phyloP scores from a whole-genome alignment of 345 rosid genomes.

The Bruguiera parviflora region DNA sequence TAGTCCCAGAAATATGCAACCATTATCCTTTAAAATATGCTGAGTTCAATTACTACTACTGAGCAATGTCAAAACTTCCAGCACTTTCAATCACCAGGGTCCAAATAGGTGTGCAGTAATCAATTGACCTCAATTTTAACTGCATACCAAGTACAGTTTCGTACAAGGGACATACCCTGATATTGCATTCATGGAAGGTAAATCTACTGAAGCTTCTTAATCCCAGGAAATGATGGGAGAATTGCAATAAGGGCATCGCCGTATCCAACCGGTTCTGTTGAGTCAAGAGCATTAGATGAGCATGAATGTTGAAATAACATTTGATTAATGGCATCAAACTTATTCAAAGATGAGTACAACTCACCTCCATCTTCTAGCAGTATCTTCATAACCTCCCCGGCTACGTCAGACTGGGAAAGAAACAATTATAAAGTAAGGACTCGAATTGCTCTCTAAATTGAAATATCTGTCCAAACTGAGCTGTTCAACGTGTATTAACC shows the following conservation, averaged over 20 bases:
- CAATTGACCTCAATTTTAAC: not conserved
- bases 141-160: not conserved
- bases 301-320: not conserved
- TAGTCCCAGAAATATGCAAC: too few species aligned
- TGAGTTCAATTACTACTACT: not conserved
- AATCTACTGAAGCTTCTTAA: constrained; percentile 76
- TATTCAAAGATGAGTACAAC: constrained; percentile 16
- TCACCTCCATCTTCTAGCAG: constrained; percentile 76
- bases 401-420: constrained; percentile 62
- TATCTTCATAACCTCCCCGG: constrained; percentile 77
- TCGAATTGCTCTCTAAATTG: not conserved
- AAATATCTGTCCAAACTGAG: not conserved
- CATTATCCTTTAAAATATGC: too few species aligned
- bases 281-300: not conserved
- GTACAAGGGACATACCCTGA: not conserved
- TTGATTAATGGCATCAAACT: not conserved
- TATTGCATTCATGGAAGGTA: not conserved
- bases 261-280: constrained; percentile 83
- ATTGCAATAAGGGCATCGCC: constrained; percentile 76
- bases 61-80: constrained; percentile 3
- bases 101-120: not conserved
- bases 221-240: constrained; percentile 87
- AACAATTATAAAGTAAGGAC: constrained; percentile 1
- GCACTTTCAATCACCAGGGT: not conserved
- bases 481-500: not conserved